Evolutionary conservation across 805 yeast species (phyloP), one percentile per base, ranked within the genome.

Genomic region (Hanseniaspora jakobsenii): DNA sequence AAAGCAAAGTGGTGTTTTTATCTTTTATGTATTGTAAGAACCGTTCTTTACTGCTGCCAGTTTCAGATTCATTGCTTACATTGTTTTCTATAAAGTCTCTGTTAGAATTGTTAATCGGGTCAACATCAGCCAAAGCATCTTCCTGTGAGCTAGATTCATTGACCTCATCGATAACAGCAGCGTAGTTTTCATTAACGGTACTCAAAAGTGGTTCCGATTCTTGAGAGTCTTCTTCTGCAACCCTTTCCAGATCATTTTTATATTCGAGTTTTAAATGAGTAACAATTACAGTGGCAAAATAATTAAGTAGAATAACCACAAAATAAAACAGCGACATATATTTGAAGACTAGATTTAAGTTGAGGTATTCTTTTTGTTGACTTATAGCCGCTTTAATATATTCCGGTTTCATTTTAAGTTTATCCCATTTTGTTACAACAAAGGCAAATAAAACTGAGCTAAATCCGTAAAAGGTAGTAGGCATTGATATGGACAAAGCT

Each of bases 381-480:
- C 4, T 10, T 16, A 9, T 2, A 3, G n/a, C 7, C 19, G 21
- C 4, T 6, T 22, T 17, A 26, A 21, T 24, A 6, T 30, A 19
- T n/a, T n/a, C n/a, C n/a, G 35, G 27, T 22, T 16, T n/a, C 13
- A 38, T 14, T 23, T 14, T 42, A 3, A 42, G 29, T 17, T 42
- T 42, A 21, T 27, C 23, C 36, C 46, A 42, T 48, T 68, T 72
- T 56, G 73, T 60, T 36, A 73, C 56, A 57, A 77, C 86, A 0
- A 94, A 71, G 3, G 82, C 80, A 38, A 87, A 60, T 45, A 40
- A 19, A 3, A 91, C 65, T 2, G 94, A 73, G 4, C 94, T 80
- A 24, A 85, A 55, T 1, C 97, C 98, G 59, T 81, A 87, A 50
- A 80, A 80, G 0, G 94, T 74, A 2, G 89, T 87, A 0, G 98